These are phyloP conservation scores for Lithospermum erythrorhizon DNA, from an alignment of 257 asterid species.

Conservation along the genomic window DNA sequence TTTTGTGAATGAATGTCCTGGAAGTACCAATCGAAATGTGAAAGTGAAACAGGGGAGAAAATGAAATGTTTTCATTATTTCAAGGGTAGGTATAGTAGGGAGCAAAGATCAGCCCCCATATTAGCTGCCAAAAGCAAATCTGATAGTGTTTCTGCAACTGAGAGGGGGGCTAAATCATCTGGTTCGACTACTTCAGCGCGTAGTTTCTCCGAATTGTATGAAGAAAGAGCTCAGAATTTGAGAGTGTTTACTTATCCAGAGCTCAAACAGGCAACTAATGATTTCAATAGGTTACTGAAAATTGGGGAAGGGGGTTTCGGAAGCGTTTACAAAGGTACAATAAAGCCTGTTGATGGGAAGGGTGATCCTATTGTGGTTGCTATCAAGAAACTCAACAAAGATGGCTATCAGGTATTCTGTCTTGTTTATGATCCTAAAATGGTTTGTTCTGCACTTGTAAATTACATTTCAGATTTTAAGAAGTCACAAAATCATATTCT, in stretches of 20 bases:
- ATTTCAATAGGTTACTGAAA: conserved; percentile 50
- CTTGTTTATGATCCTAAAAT: too few relatives aligned
- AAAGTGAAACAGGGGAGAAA: neutral
- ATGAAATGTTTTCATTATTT: conserved; percentile 69
- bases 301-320: conserved; percentile 96
- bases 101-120: conserved; percentile 67
- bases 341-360: conserved; percentile 43
- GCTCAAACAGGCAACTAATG: conserved; percentile 56
- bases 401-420: conserved; percentile 54
- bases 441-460: too few relatives aligned
- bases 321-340: conserved; percentile 58
- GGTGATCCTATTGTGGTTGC: conserved; percentile 59
- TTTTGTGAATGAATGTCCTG: conserved; percentile 18
- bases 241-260: conserved; percentile 58
- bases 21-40: conserved; percentile 8
- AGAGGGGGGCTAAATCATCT: conserved; percentile 39
- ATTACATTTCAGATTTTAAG: too few relatives aligned
- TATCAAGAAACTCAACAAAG: conserved; percentile 63
- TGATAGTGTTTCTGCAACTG: conserved; percentile 25
- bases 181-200: conserved; percentile 40
- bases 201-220: conserved; percentile 46
- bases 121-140: conserved; percentile 24
- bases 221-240: conserved; percentile 53
- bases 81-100: conserved; percentile 39
- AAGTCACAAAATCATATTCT: too few relatives aligned